Base-by-base conservation (phyloP, 371 early-diverging fungal genomes). In the Mortierella sp. region DNA sequence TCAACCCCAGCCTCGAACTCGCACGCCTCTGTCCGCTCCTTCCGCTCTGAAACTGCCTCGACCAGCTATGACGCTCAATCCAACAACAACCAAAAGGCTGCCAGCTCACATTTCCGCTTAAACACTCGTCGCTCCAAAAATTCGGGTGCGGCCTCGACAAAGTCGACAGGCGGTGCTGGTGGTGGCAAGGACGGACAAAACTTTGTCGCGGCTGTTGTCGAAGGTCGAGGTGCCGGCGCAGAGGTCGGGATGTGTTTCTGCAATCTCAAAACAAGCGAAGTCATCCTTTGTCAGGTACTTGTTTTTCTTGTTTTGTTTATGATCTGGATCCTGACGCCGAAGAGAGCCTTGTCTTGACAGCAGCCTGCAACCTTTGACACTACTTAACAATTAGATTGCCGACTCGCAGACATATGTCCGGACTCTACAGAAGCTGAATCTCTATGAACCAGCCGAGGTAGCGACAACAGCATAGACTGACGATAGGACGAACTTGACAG, bases 241-340 rank as follows among this genome's bases (percentile, higher is more conserved):
- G 95, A 95, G 79, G 88, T 95, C 40, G 96, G 95, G 1, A 76
- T 95, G 53, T 94, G 94, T 51, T 82, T 91, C 50, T 88, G 95
- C 72, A 90, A 93, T 80, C 81, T 93, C 54, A 82, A 82, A 16
- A 92, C 91, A 3, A 93, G 92, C 77, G 94, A 95, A 81, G 89
- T 91, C 70, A 81, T 83, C 54, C 73, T 95, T 48, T 92, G 89
- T 3, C 95, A 95, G 89, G 95, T 91, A 34, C 13, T 40, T 46
- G 40, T 24, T 34, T 19, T 16, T 21, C 19, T 70, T 43, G 14
- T 34, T 19, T 46, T 16, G 13, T 46, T 19, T 16, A 31, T 64
- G 34, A 2, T 28, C 28, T 44, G n/a, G 0, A 24, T 31, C 43
- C 6, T 2, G n/a, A 26, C 57, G 10, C 13, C 43, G n/a, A 24